Evolutionary conservation across 306 rosid species (phyloP), one percentile per base, ranked within the genome.

Genomic region (Adenanthera pavonina): DNA sequence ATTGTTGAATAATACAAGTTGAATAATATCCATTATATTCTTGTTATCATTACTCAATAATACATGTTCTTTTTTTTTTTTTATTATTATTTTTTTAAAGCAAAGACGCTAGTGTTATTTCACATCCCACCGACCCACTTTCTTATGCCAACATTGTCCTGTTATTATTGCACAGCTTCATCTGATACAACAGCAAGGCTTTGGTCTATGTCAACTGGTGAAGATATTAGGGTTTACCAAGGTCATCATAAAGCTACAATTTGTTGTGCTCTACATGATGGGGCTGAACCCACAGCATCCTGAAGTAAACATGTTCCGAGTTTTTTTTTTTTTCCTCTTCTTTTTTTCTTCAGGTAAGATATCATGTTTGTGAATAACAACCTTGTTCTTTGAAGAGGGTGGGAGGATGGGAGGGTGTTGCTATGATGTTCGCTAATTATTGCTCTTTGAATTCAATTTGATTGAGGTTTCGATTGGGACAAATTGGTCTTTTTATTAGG

Each of bases 211-310:
- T 81, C 98, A 69, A 87, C 79, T 4, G 99, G 99, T 35, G 96
- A 96, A 85, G 97, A 90, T 78, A 92, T 95, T 74, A 90, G 76
- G 85, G 90, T 87, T 81, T 93, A 96, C 81, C 97, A 90, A 81
- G 99, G 99, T 38, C 98, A 96, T 85, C 99, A 93, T 84, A 96
- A 96, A 81, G 97, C 98, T 43, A 91, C 99, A 46, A 84, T 92
- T 87, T 93, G 98, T 61, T 93, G 98, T 88, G 99, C 99, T 43
- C 92, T 93, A 12, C 97, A 96, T 56, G 99, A 96, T 72, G 99
- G 99, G 59, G 98, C 99, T 25, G 98, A 96, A 80, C 91, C 96
- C 40, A 76, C 92, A 33, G 17, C 93, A 8, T 80, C 87, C 16
- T 95, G 86, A 93, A 73, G 33, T 59, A 33, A 40, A 25, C 17